phyloP scores from a whole-genome alignment of 2,329 filamentous ascomycete genomes.

The Monosporascus ibericus region DNA sequence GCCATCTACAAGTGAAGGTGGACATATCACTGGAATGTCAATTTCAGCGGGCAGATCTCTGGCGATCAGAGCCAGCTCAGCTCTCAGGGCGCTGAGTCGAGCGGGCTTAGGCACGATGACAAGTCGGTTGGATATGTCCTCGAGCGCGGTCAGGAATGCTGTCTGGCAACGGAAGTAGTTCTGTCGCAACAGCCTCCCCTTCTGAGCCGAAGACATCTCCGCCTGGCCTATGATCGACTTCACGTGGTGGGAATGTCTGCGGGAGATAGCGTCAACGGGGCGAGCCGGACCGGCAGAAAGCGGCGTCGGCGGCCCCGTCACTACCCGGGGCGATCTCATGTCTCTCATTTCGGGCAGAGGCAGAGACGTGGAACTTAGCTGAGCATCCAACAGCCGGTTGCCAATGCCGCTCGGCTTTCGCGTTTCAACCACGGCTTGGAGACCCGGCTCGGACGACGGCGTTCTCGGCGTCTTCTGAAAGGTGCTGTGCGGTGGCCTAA shows the following conservation, averaged over 20 bases:
- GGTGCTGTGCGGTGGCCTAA: slow-evolving; percentile 8
- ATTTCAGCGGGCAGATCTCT: slow-evolving; percentile 79
- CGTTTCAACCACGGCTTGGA: slow-evolving; percentile 14
- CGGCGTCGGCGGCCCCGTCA: slow-evolving; percentile 51
- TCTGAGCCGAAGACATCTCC: slow-evolving; percentile 60
- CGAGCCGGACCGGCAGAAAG: slow-evolving; percentile 48
- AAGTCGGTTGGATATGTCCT: slow-evolving; percentile 79
- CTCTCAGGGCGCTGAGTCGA: slow-evolving; percentile 71
- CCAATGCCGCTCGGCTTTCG: slow-evolving; percentile 44
- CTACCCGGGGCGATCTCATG: slow-evolving; percentile 43
- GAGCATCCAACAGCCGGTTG: slow-evolving; percentile 49
- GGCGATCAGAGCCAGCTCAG: slow-evolving; percentile 73
- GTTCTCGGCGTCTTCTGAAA: slow-evolving; percentile 6
- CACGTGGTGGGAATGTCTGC: slow-evolving; percentile 56
- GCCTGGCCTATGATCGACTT: slow-evolving; percentile 52
- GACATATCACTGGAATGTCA: slow-evolving; percentile 76
- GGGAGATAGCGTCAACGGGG: slow-evolving; percentile 41
- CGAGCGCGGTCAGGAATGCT: slow-evolving; percentile 71
- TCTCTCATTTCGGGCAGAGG: slow-evolving; percentile 58
- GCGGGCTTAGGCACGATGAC: slow-evolving; percentile 78
- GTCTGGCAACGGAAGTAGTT: slow-evolving; percentile 82
- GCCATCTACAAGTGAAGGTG: slow-evolving; percentile 66
- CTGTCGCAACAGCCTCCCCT: slow-evolving; percentile 65
- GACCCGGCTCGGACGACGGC: slow-evolving; percentile 3
- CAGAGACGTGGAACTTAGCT: slow-evolving; percentile 62